A percentile compares a stretch with the other conserved stretches of the same genome.
These are phyloP conservation scores for Samsoniella hepiali DNA, from an alignment of 2,329 filamentous ascomycete genomes.

Conservation along the genomic window DNA sequence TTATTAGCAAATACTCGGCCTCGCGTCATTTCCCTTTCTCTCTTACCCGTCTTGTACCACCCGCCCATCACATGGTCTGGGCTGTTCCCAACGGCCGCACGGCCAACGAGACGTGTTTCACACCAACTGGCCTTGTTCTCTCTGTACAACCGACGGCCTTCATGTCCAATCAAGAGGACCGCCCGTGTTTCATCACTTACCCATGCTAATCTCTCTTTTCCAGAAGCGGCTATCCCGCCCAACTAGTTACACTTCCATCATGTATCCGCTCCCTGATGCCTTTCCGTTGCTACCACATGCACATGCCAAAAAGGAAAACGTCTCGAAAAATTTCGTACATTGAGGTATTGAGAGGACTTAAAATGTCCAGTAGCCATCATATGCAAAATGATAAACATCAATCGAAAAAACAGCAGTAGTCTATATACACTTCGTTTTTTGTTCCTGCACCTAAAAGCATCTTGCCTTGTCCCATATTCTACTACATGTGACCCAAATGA, in stretches of 20 bases:
- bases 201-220: background rate
- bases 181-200: background rate
- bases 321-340: background rate
- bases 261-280: background rate
- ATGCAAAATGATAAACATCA: background rate
- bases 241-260: background rate
- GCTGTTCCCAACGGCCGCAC: background rate
- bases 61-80: background rate
- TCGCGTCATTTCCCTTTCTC: background rate
- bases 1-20: background rate
- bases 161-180: background rate
- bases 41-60: background rate
- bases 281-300: background rate
- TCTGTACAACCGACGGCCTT: background rate
- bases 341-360: background rate
- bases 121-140: background rate
- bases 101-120: background rate
- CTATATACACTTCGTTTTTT: background rate
- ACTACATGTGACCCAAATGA: conserved; percentile 4
- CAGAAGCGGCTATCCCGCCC: background rate
- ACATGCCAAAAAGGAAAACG: background rate
- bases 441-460: background rate
- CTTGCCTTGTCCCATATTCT: background rate
- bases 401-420: background rate
- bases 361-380: background rate